Base-by-base conservation (phyloP, 176 grass and related monocot species). In the Aegilops bicornis region DNA sequence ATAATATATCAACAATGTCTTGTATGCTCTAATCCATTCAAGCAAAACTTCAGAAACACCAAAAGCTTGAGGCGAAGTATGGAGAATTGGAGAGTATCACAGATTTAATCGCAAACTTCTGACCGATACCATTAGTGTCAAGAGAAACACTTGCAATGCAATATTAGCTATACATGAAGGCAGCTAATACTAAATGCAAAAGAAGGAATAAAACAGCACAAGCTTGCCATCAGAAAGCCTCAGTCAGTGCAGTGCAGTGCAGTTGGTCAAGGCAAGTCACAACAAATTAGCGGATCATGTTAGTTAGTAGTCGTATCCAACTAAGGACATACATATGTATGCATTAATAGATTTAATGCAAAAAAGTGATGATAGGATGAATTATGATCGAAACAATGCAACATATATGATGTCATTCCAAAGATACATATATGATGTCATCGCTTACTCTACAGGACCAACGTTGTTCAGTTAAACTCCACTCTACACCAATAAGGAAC, bases 221-320 rank as follows among this genome's bases (percentile, higher is more conserved):
- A 36, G 27, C 72, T 36, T 82, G 50, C 78, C 60, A 77, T 64
- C 8, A 48, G 45, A 58, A 75, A 59, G 40, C 69, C 36, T n/a
- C 35, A 2, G 10, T 37, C 54, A 50, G 61, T 61, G 5, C 78
- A 1, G 10, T 39, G 63, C 54, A 50, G 61, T 61, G 5, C 78
- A 78, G 8, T 31, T 64, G 65, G 61, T 72, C 7, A 59, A 73
- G 33, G 43, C 37, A 39, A 39, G 27, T 6, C 54, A 73, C 62
- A 54, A 86, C 37, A 2, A 43, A 47, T 68, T 58, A 77, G 59
- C 71, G 24, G 84, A 86, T 42, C 50, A 90, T 54, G 23, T 87
- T 12, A 66, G 88, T 69, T 76, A 27, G 52, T 84, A 56, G 30
- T 31, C 30, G 30, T 31, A 31, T 31, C 30, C 30, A 31, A 31